Base-by-base conservation (phyloP, 768 basidiomycete genomes). In the Antrodiella citrinella region DNA sequence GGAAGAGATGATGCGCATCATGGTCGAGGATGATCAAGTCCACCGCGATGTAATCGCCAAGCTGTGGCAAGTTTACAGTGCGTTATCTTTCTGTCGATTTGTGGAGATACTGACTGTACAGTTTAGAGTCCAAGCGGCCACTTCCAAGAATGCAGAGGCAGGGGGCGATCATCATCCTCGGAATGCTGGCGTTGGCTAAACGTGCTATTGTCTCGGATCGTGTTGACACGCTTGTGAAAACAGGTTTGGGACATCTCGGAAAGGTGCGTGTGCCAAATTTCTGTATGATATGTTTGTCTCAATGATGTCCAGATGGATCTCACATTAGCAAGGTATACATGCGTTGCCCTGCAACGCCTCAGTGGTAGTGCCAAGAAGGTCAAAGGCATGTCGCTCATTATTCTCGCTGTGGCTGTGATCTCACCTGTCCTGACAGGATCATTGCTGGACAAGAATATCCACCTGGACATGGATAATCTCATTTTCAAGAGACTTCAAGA, bases 301-400 rank as follows among this genome's bases (percentile, higher is more conserved):
- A n/a, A n/a, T n/a, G n/a, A n/a, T n/a, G n/a, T 12, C 4, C 56
- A 97, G 94, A 69, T 77, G 5, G 96, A 99, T 63, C 74, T 94
- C 20, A 90, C 84, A 1, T 80, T 98, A 15, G 93, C 94, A 0
- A 77, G 90, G 43, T 97, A 96, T 61, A 96, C 93, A 0, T 97
- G 92, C 62, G 81, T 97, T 45, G 92, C 93, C 0, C 70, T 98
- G 40, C 92, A 95, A 55, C 79, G 96, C 0, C 72, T 99, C 7
- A 91, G 91, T 45, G 96, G 96, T 2, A 94, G 89, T 57, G 89
- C 82, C 23, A 99, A 99, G 73, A 99, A 98, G 63, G 81, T 99
- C 53, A 99, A 99, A 73, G 95, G 92, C 84, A 49, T 48, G 66
- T 49, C 18, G 10, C 11, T 18, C n/a, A 13, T 11, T 26, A 10